Conservation (phyloP, 345 rosid genomes). For the Gossypium sturtianum region DNA sequence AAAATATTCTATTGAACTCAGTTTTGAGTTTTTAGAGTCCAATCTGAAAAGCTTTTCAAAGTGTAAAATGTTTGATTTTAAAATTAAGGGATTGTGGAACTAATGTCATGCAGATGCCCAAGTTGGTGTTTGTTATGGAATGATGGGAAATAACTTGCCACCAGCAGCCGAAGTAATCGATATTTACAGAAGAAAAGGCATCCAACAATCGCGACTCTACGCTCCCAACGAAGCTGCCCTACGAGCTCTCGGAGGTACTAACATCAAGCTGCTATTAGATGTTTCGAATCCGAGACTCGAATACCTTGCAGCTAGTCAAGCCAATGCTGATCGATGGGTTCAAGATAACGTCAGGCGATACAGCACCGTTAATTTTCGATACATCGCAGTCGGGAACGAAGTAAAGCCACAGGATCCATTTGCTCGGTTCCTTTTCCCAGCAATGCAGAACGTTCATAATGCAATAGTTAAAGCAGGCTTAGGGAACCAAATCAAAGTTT, state of each 20-base stretch:
- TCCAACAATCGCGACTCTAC: constrained; percentile 27
- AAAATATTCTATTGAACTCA: too few species aligned
- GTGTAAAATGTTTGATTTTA: too few species aligned
- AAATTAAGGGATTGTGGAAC: too few species aligned
- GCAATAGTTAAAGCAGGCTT: constrained; percentile 28
- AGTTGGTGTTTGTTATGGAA: constrained; percentile 66
- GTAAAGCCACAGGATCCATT: constrained; percentile 18
- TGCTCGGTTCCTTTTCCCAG: constrained; percentile 34
- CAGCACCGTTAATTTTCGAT: not conserved
- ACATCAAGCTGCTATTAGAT: constrained; percentile 42
- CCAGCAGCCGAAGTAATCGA: constrained; percentile 34
- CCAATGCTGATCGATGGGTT: constrained; percentile 43
- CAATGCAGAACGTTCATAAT: constrained; percentile 39
- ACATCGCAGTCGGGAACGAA: constrained; percentile 38
- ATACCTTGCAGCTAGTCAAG: constrained; percentile 34
- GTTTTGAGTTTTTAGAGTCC: too few species aligned
- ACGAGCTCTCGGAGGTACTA: constrained; percentile 42
- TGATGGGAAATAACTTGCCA: constrained; percentile 44
- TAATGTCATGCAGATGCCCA: constrained; percentile 32
- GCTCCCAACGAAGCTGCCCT: constrained; percentile 32
- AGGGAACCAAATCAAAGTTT: constrained; percentile 37
- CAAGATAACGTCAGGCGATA: constrained; percentile 26
- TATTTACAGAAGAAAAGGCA: constrained; percentile 37
- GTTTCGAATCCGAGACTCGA: constrained; percentile 9
- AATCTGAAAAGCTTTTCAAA: too few species aligned